Evolutionary conservation across 305 asterid genomes (phyloP).

Genomic region (Ilex paraguariensis): DNA sequence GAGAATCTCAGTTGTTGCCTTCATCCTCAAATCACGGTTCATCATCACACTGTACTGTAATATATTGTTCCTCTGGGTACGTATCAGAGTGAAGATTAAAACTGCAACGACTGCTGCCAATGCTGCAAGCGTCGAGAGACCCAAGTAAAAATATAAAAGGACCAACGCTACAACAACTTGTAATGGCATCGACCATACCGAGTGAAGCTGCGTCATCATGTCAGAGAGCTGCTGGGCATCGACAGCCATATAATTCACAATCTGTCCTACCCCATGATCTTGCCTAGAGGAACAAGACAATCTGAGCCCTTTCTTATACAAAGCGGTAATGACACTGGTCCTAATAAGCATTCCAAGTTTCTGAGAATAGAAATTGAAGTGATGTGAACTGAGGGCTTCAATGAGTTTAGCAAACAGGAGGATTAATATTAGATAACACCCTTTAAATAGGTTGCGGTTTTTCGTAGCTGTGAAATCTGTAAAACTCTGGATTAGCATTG

Average conservation of each 20-base stretch:
- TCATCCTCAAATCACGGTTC: constrained; percentile 5
- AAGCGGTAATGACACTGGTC: background rate
- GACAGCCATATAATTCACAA: constrained; percentile 6
- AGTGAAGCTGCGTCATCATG: background rate
- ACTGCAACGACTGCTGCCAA: background rate
- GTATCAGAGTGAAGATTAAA: background rate
- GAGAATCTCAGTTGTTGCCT: constrained; percentile 1
- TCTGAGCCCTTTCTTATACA: background rate
- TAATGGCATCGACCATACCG: constrained; percentile 1
- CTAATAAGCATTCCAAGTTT: constrained; percentile 2
- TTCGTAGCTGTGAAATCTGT: background rate
- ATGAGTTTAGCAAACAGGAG: constrained; percentile 1
- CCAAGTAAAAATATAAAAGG: background rate
- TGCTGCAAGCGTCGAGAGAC: background rate
- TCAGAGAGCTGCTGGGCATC: constrained; percentile 7
- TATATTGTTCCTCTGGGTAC: background rate
- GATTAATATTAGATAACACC: background rate
- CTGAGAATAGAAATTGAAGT: constrained; percentile 1
- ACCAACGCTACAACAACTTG: background rate
- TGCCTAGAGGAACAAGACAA: constrained; percentile 5
- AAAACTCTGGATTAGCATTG: background rate
- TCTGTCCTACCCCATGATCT: constrained; percentile 2
- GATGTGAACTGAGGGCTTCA: background rate
- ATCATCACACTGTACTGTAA: background rate
- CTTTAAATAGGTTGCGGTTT: background rate